Base-by-base conservation (phyloP, 768 basidiomycete species). In the Suillus decipiens region DNA sequence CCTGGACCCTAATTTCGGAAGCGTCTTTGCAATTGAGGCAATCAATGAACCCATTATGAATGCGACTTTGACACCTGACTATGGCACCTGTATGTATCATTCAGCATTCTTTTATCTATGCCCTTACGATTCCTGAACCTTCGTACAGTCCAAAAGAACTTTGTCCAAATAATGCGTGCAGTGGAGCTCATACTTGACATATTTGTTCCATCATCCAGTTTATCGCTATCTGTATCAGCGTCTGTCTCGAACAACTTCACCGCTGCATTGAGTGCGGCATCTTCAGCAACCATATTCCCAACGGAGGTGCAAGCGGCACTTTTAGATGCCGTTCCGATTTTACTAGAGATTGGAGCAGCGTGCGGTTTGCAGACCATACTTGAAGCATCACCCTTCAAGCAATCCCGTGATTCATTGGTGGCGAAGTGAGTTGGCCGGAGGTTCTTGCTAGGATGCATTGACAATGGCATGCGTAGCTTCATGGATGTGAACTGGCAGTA, bases 401-500 rank as follows among this genome's bases (percentile, higher is more conserved):
- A 57, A 43, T 53, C 55, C 39, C 67, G 66, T 9, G 39, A 73
- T 14, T 68, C 77, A 11, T 62, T 83, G 59, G 69, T 75, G 8
- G 76, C 82, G 5, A 82, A 57, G 81, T 82, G 67, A 66, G 76
- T 64, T 24, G 8, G 9, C 5, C 12, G 4, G 14, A 37, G 11
- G 39, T n/a, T 19, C 11, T 22, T 55, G 2, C 2, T 15, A 10
- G 48, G 8, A 28, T 59, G 19, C 59, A 34, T 17, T 12, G n/a
- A 60, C 39, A 14, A 24, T 14, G 50, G 17, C 22, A 5, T 17
- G 2, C 33, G 7, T 66, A 92, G 90, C 67, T 92, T 92, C 71
- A 92, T 92, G 90, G 90, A 93, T 66, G 69, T 89, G 51, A 86
- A 84, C 63, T 93, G 91, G 92, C 92, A 93, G 69, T 74, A 79